Conservation (phyloP, 2,329 filamentous ascomycete species). For the Stagonosporopsis vannaccii region DNA sequence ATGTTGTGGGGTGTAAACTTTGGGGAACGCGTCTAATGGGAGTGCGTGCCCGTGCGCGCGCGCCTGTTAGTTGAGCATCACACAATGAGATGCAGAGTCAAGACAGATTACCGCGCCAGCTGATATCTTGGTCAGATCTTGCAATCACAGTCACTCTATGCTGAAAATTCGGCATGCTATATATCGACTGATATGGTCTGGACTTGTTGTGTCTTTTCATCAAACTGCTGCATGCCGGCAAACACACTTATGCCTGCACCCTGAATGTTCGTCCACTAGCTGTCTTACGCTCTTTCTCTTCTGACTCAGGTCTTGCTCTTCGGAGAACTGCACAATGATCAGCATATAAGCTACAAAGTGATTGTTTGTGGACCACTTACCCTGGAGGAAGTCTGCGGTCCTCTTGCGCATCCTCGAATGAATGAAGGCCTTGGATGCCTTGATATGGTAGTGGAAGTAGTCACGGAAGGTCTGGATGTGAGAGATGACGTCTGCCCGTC, state of each 20-base stretch:
- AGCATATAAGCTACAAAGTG: slow-evolving; percentile 32
- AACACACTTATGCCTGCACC: slow-evolving; percentile 57
- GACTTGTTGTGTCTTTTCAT: slow-evolving; percentile 1
- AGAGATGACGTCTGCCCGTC: slow-evolving; percentile 93
- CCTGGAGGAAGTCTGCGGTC: slow-evolving; percentile 97
- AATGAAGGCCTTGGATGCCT: slow-evolving; percentile 98
- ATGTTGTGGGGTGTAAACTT: slow-evolving; percentile 15
- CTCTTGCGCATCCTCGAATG: slow-evolving; percentile 97
- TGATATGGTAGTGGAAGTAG: slow-evolving; percentile 99
- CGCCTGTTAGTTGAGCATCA: neutral
- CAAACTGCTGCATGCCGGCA: neutral
- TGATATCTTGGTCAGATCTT: too few relatives aligned
- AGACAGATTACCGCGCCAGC: neutral
- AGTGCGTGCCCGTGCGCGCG: slow-evolving; percentile 27
- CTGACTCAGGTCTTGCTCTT: slow-evolving; percentile 90
- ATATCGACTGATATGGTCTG: neutral
- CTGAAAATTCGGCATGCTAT: neutral
- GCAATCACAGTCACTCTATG: neutral
- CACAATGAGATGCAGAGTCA: neutral
- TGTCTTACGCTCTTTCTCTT: slow-evolving; percentile 98
- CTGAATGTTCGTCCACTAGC: slow-evolving; percentile 93
- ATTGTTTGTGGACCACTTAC: slow-evolving; percentile 57
- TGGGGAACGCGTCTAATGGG: slow-evolving; percentile 28
- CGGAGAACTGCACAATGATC: slow-evolving; percentile 75
- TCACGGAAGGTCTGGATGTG: slow-evolving; percentile 99